A percentile compares a stretch with the other conserved stretches of the same genome.
Conservation (phyloP, 352 stramenopile species). For the Aphanomyces astaci region DNA sequence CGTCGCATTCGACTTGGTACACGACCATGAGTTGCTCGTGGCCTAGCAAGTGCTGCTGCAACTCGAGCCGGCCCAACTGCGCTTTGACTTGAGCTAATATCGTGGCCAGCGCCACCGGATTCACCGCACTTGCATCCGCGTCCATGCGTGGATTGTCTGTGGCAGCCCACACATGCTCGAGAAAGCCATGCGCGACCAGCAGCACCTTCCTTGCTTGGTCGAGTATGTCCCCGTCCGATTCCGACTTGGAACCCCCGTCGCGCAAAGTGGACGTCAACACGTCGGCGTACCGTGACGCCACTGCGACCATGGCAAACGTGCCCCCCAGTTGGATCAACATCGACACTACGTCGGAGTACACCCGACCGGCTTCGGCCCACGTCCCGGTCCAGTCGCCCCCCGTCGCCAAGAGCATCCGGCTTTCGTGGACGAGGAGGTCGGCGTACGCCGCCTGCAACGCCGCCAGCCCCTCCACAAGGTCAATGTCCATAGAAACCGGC, state of each 20-base stretch:
- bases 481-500: background rate
- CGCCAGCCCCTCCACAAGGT: background rate
- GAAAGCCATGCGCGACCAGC: background rate
- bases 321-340: background rate
- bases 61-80: background rate
- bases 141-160: background rate
- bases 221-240: background rate
- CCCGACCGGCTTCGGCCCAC: conserved; percentile 14
- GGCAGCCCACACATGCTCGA: background rate
- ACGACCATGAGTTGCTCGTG: conserved; percentile 16
- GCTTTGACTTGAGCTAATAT: background rate
- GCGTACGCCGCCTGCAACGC: conserved; percentile 16
- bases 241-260: background rate
- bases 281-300: background rate
- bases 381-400: conserved; percentile 4
- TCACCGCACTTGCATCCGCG: background rate
- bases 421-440: conserved; percentile 2
- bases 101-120: background rate
- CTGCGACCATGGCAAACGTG: conserved; percentile 2
- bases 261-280: background rate
- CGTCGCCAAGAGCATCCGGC: background rate
- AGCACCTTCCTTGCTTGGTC: background rate
- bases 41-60: background rate
- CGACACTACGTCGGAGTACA: background rate
- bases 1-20: conserved; percentile 32